Evolutionary conservation across 176 grass and related monocot species (phyloP).

Genomic region (Aegilops tauschii): DNA sequence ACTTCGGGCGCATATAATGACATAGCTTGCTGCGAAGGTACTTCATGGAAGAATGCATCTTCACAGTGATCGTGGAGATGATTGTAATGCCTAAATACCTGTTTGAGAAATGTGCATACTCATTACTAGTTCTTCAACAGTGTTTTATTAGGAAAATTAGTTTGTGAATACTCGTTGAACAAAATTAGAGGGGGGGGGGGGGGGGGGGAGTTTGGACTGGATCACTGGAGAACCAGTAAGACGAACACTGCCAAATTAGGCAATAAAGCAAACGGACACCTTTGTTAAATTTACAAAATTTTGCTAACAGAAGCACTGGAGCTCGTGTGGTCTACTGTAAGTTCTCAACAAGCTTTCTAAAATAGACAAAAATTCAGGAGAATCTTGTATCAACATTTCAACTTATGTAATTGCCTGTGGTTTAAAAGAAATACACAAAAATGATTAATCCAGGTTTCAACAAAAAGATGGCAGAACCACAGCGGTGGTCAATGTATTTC

Average conservation of each 20-base stretch:
- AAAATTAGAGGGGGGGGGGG: background rate
- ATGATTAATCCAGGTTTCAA: background rate
- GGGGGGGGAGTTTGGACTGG: background rate
- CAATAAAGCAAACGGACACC: background rate
- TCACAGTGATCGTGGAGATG: constrained; percentile 67
- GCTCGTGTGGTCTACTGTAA: background rate
- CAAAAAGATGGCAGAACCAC: background rate
- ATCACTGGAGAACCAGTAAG: background rate
- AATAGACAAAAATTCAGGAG: background rate
- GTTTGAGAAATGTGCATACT: constrained; percentile 33
- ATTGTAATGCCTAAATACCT: constrained; percentile 68
- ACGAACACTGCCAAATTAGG: background rate
- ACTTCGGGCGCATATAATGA: constrained; percentile 73
- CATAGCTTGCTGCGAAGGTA: constrained; percentile 53
- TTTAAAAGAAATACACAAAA: background rate
- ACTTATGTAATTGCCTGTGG: background rate
- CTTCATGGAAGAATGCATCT: constrained; percentile 37
- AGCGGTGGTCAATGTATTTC: background rate
- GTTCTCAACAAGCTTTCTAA: background rate
- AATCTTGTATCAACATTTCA: background rate
- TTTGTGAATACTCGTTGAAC: background rate
- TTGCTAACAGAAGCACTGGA: too few relatives aligned
- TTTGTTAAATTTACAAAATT: background rate
- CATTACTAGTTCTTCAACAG: constrained; percentile 16
- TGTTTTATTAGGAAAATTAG: constrained; percentile 13